Percentiles rank a stretch among this genome's conserved stretches.
These are phyloP conservation scores for Chaetomiaceae sp. DNA, from an alignment of 2,329 filamentous ascomycete genomes.

Conservation along the genomic window DNA sequence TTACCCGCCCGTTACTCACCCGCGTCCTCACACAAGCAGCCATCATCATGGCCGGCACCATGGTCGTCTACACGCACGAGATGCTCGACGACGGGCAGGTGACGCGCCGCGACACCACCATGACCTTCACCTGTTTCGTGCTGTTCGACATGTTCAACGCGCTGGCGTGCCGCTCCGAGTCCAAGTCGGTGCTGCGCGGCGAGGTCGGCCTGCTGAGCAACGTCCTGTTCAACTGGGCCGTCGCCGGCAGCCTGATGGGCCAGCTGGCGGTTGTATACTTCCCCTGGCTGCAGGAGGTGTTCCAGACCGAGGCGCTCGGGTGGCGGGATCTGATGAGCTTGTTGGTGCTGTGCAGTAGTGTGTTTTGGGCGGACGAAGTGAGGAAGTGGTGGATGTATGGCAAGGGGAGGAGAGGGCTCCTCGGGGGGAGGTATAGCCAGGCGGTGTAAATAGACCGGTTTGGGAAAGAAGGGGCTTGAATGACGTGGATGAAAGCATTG, in stretches of 20 bases:
- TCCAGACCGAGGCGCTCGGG: slow-evolving; percentile 85
- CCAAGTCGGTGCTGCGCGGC: slow-evolving; percentile 80
- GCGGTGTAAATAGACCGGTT: slow-evolving; percentile 3
- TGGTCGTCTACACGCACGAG: slow-evolving; percentile 85
- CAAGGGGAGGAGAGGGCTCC: slow-evolving; percentile 20
- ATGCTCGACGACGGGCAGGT: slow-evolving; percentile 80
- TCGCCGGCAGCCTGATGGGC: slow-evolving; percentile 75
- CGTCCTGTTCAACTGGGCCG: slow-evolving; percentile 94
- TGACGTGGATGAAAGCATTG: slow-evolving; percentile 5
- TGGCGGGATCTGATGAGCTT: slow-evolving; percentile 70
- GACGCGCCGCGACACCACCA: slow-evolving; percentile 91
- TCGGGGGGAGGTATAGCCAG: slow-evolving; percentile 14
- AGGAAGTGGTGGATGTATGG: slow-evolving; percentile 73
- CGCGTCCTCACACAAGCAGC: slow-evolving; percentile 82
- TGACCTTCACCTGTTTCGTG: slow-evolving; percentile 99
- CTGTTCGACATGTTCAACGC: slow-evolving; percentile 99
- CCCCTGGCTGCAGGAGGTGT: slow-evolving; percentile 86
- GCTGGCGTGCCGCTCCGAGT: slow-evolving; percentile 83
- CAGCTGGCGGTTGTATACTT: slow-evolving; percentile 93
- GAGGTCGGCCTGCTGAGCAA: slow-evolving; percentile 82
- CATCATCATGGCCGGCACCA: slow-evolving; percentile 89
- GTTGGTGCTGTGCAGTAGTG: slow-evolving; percentile 72
- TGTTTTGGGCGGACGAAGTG: slow-evolving; percentile 92
- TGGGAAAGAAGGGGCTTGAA: background rate
- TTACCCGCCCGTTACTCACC: slow-evolving; percentile 76